Conservation (phyloP, 2,329 filamentous ascomycete genomes). For the Aureobasidium mangrovei region DNA sequence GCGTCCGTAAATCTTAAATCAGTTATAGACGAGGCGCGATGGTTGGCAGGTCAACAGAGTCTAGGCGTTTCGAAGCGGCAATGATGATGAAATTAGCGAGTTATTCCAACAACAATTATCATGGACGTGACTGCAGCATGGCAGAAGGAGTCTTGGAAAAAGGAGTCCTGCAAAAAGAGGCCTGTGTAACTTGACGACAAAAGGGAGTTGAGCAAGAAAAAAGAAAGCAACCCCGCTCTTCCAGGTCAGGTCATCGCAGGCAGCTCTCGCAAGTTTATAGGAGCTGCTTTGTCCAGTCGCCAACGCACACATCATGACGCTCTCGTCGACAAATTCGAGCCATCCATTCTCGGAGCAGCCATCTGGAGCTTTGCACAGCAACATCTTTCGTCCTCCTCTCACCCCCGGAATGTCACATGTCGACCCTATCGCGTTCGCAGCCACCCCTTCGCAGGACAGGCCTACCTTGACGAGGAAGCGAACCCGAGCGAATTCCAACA, state of each 20-base stretch:
- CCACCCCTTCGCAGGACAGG: constrained; percentile 8
- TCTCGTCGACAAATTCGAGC: constrained; percentile 5
- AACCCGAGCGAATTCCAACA: constrained; percentile 8
- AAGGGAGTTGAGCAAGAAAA: constrained; percentile 5
- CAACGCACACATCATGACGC: not conserved
- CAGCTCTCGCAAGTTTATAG: not conserved
- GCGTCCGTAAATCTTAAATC: too few relatives aligned
- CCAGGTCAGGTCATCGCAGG: not conserved
- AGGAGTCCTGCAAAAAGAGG: not conserved
- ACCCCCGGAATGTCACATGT: constrained; percentile 3
- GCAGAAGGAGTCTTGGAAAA: not conserved
- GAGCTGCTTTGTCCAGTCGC: too few relatives aligned
- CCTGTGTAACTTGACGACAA: not conserved
- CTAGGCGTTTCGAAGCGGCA: constrained; percentile 3
- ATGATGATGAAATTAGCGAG: not conserved
- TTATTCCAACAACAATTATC: constrained; percentile 11
- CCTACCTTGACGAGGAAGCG: constrained; percentile 8
- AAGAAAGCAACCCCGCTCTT: constrained; percentile 3
- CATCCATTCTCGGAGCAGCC: constrained; percentile 7
- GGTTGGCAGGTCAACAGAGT: constrained; percentile 10
- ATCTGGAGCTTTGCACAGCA: not conserved
- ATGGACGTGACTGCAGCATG: not conserved
- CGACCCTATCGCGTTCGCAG: not conserved
- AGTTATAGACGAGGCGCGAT: too few relatives aligned
- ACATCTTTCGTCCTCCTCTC: constrained; percentile 13